phyloP scores from a whole-genome alignment of 1,139 yeast genomes.

The Insectozyma bohioensis region DNA sequence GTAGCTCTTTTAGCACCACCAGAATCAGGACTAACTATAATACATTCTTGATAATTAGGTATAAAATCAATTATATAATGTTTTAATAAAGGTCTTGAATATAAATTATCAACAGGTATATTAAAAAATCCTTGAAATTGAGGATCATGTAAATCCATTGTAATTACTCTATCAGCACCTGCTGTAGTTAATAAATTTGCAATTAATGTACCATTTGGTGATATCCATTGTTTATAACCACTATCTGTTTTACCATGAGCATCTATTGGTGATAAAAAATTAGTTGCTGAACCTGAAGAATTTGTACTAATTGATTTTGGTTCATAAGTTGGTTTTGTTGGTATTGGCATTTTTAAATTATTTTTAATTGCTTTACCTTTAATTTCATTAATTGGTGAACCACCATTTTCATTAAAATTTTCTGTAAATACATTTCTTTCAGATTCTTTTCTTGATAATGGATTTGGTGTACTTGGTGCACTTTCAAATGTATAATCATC shows the following conservation, averaged over 20 bases:
- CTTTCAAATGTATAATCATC: constrained; percentile 57
- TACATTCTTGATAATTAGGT: constrained; percentile 74
- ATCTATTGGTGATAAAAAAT: constrained; percentile 33
- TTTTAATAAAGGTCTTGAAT: constrained; percentile 80
- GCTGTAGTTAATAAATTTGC: constrained; percentile 89
- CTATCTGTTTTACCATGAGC: constrained; percentile 46
- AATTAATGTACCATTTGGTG: constrained; percentile 90
- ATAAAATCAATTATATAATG: constrained; percentile 74
- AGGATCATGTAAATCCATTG: constrained; percentile 97
- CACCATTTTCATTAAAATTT: no score
- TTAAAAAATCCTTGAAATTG: constrained; percentile 94
- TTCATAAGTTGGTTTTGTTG: constrained; percentile 15
- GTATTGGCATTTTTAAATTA: constrained; percentile 12
- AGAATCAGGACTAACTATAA: constrained; percentile 92
- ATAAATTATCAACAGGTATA: constrained; percentile 88
- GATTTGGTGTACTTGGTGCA: constrained; percentile 61
- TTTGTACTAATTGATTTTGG: constrained; percentile 34
- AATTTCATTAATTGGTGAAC: constrained; percentile 10
- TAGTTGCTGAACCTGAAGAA: constrained; percentile 24
- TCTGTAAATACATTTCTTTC: no score
- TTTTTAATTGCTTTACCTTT: constrained; percentile 18
- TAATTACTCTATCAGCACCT: constrained; percentile 94
- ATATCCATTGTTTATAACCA: constrained; percentile 92
- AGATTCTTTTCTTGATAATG: constrained; percentile 26
- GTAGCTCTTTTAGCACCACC: constrained; percentile 98